Percentiles rank a stretch among this genome's conserved stretches.
These are phyloP conservation scores for Medakamo hakoo DNA, from an alignment of 139 green algal genomes.

Conservation along the genomic window DNA sequence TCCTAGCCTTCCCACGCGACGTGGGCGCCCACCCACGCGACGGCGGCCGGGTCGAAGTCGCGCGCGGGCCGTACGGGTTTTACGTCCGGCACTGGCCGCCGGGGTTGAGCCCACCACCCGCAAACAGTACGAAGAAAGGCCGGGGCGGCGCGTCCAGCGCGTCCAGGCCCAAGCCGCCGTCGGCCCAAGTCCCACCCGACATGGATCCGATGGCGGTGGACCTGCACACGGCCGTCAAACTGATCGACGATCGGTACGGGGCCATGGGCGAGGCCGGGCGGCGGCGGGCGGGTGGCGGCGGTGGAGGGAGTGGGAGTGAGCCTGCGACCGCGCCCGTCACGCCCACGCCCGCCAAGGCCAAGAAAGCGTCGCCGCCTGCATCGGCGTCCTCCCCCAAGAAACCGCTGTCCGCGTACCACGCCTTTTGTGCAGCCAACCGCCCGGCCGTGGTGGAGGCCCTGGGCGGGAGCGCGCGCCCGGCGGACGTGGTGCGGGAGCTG, in stretches of 20 bases:
- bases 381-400: neutral
- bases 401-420: neutral
- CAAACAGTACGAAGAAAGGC: too few relatives aligned
- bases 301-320: conserved; percentile 2
- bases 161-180: neutral
- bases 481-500: neutral
- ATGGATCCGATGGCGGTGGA: neutral
- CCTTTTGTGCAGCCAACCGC: neutral
- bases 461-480: neutral
- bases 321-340: too few relatives aligned
- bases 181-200: neutral
- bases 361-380: neutral
- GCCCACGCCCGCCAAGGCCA: too few relatives aligned
- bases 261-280: neutral
- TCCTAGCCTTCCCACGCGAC: conserved; percentile 33
- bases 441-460: neutral
- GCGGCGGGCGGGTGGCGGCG: conserved; percentile 3
- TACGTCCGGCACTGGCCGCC: too few relatives aligned
- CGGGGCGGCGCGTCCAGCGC: neutral
- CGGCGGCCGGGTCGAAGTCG: conserved; percentile 14
- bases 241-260: too few relatives aligned
- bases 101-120: too few relatives aligned
- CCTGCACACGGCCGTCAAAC: neutral
- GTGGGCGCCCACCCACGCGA: conserved; percentile 33
- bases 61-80: conserved; percentile 17